A percentile compares a stretch with the other conserved stretches of the same genome.
Conservation (phyloP, 1,284 basidiomycete species). For the Quambalaria eucalypti region DNA sequence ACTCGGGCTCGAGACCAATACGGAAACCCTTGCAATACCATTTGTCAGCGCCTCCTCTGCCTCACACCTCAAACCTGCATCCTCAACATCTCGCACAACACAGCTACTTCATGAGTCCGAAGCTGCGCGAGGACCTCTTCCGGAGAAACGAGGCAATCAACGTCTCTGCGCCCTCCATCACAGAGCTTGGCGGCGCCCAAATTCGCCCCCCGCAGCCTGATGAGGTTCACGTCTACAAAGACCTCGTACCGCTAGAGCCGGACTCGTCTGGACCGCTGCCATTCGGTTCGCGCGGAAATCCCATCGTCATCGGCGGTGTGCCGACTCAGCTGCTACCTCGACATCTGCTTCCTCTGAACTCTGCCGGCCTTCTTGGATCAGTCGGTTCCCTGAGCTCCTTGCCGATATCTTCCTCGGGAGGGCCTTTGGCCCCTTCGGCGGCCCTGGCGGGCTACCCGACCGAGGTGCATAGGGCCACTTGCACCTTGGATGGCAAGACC, state of each 20-base stretch:
- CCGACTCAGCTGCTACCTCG: background rate
- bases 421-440: background rate
- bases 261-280: background rate
- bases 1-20: background rate
- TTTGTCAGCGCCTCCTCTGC: conserved; percentile 65
- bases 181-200: conserved; percentile 51
- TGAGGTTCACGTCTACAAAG: conserved; percentile 83
- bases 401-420: background rate
- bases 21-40: conserved; percentile 68
- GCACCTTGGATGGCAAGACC: conserved; percentile 65
- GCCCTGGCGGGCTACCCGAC: conserved; percentile 53
- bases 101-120: conserved; percentile 61
- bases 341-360: background rate
- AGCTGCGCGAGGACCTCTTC: conserved; percentile 69
- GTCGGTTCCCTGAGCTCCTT: background rate
- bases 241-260: conserved; percentile 66
- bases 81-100: conserved; percentile 50
- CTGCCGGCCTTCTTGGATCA: background rate
- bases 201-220: conserved; percentile 57
- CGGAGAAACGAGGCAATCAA: conserved; percentile 68
- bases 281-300: background rate
- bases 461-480: conserved; percentile 72
- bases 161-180: conserved; percentile 43
- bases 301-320: background rate
- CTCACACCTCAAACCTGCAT: conserved; percentile 52